Percentiles rank a stretch among this genome's conserved stretches.
Evolutionary conservation across 2,329 filamentous ascomycete genomes (phyloP).

Genomic region (Paraphoma chrysanthemicola): DNA sequence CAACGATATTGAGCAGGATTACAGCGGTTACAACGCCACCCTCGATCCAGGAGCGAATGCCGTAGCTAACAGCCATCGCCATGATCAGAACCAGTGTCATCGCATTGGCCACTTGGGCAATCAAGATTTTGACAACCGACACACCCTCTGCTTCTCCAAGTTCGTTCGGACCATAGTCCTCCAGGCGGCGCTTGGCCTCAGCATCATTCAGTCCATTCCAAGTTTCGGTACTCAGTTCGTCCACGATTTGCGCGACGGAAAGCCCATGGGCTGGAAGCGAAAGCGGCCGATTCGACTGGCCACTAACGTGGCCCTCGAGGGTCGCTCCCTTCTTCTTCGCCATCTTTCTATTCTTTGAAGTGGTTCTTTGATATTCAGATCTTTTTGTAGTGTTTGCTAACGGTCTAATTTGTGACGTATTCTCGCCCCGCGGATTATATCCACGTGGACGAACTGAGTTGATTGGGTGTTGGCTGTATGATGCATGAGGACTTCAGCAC

Average conservation of each 20-base stretch:
- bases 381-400: conserved; percentile 1
- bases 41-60: conserved; percentile 55
- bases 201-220: conserved; percentile 70
- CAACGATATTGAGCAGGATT: conserved; percentile 53
- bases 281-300: conserved; percentile 61
- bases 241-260: conserved; percentile 58
- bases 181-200: conserved; percentile 58
- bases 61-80: conserved; percentile 56
- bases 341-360: conserved; percentile 29
- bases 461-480: conserved; percentile 20
- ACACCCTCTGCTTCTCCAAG: conserved; percentile 74
- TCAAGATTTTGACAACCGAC: conserved; percentile 74
- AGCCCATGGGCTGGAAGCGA: conserved; percentile 69
- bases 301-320: conserved; percentile 50
- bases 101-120: conserved; percentile 77
- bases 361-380: conserved; percentile 5
- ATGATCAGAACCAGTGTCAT: conserved; percentile 70
- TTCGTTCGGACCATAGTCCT: conserved; percentile 71
- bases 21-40: conserved; percentile 56
- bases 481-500: conserved; percentile 37
- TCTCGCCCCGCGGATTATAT: conserved; percentile 24
- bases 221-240: conserved; percentile 67
- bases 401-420: conserved; percentile 20
- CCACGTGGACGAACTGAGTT: conserved; percentile 30
- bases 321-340: conserved; percentile 39